phyloP scores from a whole-genome alignment of 2,329 filamentous ascomycete genomes.

The Penicillium aurantiogriseum region DNA sequence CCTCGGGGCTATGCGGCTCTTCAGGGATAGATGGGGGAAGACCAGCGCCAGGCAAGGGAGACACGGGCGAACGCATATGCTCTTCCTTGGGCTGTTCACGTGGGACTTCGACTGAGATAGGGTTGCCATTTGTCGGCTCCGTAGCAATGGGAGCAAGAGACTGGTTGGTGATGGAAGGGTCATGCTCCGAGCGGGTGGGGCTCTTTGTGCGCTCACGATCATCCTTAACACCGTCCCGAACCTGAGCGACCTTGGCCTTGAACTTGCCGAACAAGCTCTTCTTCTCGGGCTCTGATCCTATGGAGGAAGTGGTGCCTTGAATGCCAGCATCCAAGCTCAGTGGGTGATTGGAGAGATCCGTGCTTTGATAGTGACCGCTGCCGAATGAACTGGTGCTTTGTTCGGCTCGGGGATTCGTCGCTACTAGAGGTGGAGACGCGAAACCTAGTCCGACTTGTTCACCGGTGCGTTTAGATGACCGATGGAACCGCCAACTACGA shows the following conservation, averaged over 20 bases:
- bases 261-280: slow-evolving; percentile 64
- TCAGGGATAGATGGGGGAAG: slow-evolving; percentile 36
- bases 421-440: slow-evolving; percentile 53
- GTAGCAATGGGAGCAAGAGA: slow-evolving; percentile 36
- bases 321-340: slow-evolving; percentile 43
- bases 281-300: slow-evolving; percentile 49
- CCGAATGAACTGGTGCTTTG: slow-evolving; percentile 67
- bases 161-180: slow-evolving; percentile 33
- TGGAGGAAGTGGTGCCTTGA: slow-evolving; percentile 30
- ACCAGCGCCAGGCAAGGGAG: slow-evolving; percentile 31
- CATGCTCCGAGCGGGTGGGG: slow-evolving; percentile 43
- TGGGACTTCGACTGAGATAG: slow-evolving; percentile 25
- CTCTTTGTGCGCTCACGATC: slow-evolving; percentile 56
- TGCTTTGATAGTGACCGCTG: slow-evolving; percentile 53
- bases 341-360: slow-evolving; percentile 37
- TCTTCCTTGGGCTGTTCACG: slow-evolving; percentile 25
- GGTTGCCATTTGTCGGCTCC: slow-evolving; percentile 21
- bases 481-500: slow-evolving; percentile 69
- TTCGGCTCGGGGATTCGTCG: slow-evolving; percentile 62
- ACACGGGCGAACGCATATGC: slow-evolving; percentile 25
- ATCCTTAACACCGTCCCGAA: slow-evolving; percentile 55
- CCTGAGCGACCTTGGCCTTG: slow-evolving; percentile 59
- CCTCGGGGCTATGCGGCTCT: slow-evolving; percentile 33
- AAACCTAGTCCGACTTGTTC: slow-evolving; percentile 45
- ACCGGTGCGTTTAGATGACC: slow-evolving; percentile 55